Evolutionary conservation across 306 rosid genomes (phyloP).

Genomic region (Cicer judaicum): DNA sequence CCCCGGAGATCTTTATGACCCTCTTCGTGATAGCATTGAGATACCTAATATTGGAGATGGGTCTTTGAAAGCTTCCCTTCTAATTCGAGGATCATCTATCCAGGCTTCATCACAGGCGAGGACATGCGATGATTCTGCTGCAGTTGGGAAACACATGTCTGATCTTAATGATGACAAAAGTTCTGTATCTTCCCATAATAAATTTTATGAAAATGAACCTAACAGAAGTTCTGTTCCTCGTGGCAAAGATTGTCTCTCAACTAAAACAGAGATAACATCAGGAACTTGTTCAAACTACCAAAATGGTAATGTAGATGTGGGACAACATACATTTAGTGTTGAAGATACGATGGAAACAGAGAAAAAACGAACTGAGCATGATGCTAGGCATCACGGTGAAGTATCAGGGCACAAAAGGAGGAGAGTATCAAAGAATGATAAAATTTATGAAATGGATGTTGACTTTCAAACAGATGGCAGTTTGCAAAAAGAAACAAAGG

Average conservation of each 20-base stretch:
- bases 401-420: conserved; percentile 53
- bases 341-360: conserved; percentile 47
- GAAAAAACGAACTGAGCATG: conserved; percentile 41
- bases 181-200: conserved; percentile 81
- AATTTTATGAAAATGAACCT: conserved; percentile 54
- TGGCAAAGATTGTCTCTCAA: conserved; percentile 55
- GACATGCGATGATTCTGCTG: conserved; percentile 54
- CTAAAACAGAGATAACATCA: conserved; percentile 65
- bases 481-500: conserved; percentile 64
- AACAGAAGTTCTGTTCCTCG: conserved; percentile 49
- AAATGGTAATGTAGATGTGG: conserved; percentile 50
- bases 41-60: conserved; percentile 70
- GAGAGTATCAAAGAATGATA: conserved; percentile 56
- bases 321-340: conserved; percentile 47
- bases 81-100: conserved; percentile 54
- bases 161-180: conserved; percentile 67
- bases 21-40: conserved; percentile 75
- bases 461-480: conserved; percentile 54
- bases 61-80: conserved; percentile 62
- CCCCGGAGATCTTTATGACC: conserved; percentile 69
- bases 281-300: conserved; percentile 58
- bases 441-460: conserved; percentile 53
- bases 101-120: conserved; percentile 49
- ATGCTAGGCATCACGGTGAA: conserved; percentile 55
- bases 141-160: conserved; percentile 55